Conservation (phyloP, 306 rosid species). For the Echinosophora koreensis region DNA sequence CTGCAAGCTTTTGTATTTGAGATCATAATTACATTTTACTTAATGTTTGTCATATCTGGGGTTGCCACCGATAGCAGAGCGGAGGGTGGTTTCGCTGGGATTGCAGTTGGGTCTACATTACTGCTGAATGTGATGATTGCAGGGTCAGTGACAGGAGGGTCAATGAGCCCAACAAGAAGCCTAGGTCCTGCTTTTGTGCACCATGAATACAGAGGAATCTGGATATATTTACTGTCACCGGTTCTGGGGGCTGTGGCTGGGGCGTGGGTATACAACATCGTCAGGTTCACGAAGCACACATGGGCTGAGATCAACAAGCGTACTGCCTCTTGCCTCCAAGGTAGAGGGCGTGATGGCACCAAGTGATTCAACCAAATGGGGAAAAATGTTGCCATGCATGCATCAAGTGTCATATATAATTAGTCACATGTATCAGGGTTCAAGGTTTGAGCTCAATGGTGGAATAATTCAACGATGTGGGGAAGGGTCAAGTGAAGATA, state of each 20-base stretch:
- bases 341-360: background rate
- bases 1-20: conserved; percentile 77
- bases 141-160: conserved; percentile 89
- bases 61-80: conserved; percentile 88
- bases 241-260: conserved; percentile 68
- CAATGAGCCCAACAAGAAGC: conserved; percentile 93
- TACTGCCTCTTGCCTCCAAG: conserved; percentile 62
- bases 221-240: conserved; percentile 73
- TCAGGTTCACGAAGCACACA: conserved; percentile 73
- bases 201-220: conserved; percentile 56
- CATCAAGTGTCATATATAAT: background rate
- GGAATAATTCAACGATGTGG: too few species aligned
- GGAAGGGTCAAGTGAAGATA: too few species aligned
- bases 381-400: background rate
- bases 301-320: conserved; percentile 68
- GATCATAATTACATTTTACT: conserved; percentile 81
- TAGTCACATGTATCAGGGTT: background rate
- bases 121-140: conserved; percentile 78
- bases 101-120: conserved; percentile 80
- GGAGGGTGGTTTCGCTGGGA: conserved; percentile 89
- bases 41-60: conserved; percentile 83
- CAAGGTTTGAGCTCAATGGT: too few species aligned
- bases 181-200: conserved; percentile 79
- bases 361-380: conserved; percentile 7
- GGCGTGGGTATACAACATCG: conserved; percentile 67